A percentile compares a stretch with the other conserved stretches of the same genome.
Evolutionary conservation across 495 filamentous ascomycete species (phyloP).

Genomic region (Bryoglossum gracile): DNA sequence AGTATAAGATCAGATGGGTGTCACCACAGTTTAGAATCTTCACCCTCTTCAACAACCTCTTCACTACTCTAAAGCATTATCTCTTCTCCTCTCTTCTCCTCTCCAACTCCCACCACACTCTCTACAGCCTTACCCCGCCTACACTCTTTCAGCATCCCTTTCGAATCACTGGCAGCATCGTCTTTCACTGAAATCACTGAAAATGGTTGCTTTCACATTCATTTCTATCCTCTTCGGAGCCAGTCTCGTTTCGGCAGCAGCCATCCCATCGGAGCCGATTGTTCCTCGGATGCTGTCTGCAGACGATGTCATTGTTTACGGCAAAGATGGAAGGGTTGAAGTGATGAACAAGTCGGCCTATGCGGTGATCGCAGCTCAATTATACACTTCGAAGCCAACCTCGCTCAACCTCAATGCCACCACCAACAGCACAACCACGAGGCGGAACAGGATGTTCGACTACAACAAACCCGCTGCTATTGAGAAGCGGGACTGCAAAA

Average conservation of each 20-base stretch:
- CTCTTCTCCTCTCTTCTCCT: not conserved
- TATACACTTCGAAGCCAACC: not conserved
- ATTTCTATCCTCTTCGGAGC: not conserved
- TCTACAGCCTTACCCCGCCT: too few species aligned
- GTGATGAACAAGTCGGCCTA: constrained; percentile 3
- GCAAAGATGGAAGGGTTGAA: constrained; percentile 6
- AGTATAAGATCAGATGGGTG: not conserved
- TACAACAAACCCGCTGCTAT: not conserved
- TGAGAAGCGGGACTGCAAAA: not conserved
- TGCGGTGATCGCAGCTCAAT: not conserved
- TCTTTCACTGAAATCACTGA: too few species aligned
- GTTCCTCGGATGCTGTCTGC: not conserved
- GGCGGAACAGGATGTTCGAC: not conserved
- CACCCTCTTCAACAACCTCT: not conserved
- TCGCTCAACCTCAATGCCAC: not conserved
- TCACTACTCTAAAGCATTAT: not conserved
- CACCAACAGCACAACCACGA: constrained; percentile 1
- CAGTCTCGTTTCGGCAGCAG: constrained; percentile 1
- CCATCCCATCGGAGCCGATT: not conserved
- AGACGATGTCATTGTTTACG: constrained; percentile 11
- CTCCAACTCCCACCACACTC: too few species aligned
- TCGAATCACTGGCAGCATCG: too few species aligned
- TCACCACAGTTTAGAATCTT: not conserved
- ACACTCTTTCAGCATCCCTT: not conserved
- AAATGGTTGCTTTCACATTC: constrained; percentile 1